phyloP scores from a whole-genome alignment of 2,329 filamentous ascomycete genomes.

The Xylaria sp. region DNA sequence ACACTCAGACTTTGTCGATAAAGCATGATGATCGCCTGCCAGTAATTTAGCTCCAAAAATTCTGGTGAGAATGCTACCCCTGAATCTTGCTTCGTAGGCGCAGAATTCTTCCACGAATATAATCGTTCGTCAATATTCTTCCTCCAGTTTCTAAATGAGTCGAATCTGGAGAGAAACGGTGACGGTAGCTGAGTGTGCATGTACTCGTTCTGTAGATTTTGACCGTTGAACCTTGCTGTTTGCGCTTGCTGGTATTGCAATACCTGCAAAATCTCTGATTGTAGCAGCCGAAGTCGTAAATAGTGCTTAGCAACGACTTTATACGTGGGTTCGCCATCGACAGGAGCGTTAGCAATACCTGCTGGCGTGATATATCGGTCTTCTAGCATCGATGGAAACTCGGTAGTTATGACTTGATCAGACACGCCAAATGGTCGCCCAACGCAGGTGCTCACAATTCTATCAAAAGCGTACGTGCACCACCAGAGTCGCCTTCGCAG shows the following conservation, averaged over 20 bases:
- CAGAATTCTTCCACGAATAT: conserved; percentile 85
- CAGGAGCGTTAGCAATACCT: conserved; percentile 73
- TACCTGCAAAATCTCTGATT: conserved; percentile 95
- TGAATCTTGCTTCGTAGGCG: conserved; percentile 80
- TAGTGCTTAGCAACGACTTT: conserved; percentile 94
- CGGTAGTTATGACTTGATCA: conserved; percentile 96
- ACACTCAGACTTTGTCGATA: conserved; percentile 92
- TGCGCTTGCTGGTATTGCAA: conserved; percentile 92
- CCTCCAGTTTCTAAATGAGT: conserved; percentile 88
- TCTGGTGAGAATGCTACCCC: conserved; percentile 90
- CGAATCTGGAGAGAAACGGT: conserved; percentile 84
- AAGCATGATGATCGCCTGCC: conserved; percentile 96
- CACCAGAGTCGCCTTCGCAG: conserved; percentile 90
- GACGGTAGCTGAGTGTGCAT: conserved; percentile 84
- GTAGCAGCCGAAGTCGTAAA: conserved; percentile 85
- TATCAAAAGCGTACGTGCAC: conserved; percentile 95
- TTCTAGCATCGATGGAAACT: conserved; percentile 89
- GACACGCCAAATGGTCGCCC: conserved; percentile 92
- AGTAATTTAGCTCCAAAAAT: conserved; percentile 95
- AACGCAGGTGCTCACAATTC: conserved; percentile 94
- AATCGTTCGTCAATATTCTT: conserved; percentile 85
- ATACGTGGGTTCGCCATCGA: conserved; percentile 76
- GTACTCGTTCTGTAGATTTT: conserved; percentile 73
- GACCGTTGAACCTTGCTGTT: conserved; percentile 73
- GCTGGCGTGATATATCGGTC: conserved; percentile 86